Evolutionary conservation across 140 eudicot species (phyloP), one percentile per base, ranked within the genome.

Genomic region (Bidens hawaiensis): DNA sequence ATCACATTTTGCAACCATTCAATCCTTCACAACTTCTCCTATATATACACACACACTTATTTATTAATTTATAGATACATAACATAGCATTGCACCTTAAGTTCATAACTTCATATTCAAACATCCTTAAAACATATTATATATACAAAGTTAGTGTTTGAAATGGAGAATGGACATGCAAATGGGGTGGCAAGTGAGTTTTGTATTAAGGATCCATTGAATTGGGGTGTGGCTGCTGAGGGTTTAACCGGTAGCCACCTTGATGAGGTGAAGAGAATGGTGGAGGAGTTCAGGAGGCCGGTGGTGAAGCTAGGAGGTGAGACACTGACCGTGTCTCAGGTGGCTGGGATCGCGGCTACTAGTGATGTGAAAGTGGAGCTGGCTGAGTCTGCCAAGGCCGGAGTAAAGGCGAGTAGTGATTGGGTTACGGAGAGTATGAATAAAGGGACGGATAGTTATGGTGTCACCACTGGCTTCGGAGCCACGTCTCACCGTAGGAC

Each of bases 361-460:
- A 76, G 65, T 28, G 56, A 46, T 0, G 95, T 80, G 49, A 74
- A 59, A 66, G 98, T 91, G 79, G 95, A 84, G 91, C 75, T 91
- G n/a, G 70, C 83, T 13, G 98, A 91, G 83, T 46, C 69, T 22
- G 89, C 96, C 1, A 71, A 89, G 68, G 85, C 86, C 7, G 89
- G 96, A 1, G 98, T 91, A 13, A 82, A 87, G 79, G 98, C 98
- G n/a, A 91, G 98, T 28, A 87, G 96, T 55, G 96, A 91, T 25
- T 91, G 98, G 98, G 96, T 91, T 13, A 87, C 87, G 95, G 98
- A 91, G 45, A 85, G 98, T 27, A 87, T 91, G 98, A 78, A 64
- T 2, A 87, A 87, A 46, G 98, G 98, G 58, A 87, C 91, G 0
- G 98, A 91, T 68, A 87, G 91, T 72, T 86, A 90, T 41, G 97